Conservation (phyloP, 345 rosid genomes). For the Pugionium cornutum region DNA sequence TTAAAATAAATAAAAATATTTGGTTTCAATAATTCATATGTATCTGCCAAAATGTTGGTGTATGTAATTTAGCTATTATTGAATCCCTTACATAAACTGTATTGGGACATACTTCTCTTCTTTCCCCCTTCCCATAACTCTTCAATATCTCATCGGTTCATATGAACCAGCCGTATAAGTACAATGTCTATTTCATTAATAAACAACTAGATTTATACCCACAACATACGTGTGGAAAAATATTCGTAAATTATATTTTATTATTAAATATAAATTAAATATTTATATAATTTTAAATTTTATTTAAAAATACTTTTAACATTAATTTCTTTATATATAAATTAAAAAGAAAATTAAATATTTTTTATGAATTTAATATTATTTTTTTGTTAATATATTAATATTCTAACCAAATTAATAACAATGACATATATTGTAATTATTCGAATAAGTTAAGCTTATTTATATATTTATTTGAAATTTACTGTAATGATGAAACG, state of each 20-base stretch:
- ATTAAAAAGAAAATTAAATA: no score
- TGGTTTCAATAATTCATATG: constrained; percentile 21
- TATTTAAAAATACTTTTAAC: no score
- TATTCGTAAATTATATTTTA: constrained; percentile 24
- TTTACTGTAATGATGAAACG: no score
- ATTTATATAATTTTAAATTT: no score
- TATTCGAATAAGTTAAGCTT: no score
- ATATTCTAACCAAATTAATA: no score
- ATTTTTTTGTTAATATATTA: no score
- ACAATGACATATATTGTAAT: no score
- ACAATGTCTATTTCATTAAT: constrained; percentile 8
- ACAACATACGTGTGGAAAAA: constrained; percentile 11
- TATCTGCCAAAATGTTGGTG: constrained; percentile 15
- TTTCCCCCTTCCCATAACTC: constrained; percentile 34
- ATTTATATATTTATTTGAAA: no score
- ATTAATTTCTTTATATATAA: no score
- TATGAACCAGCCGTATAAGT: constrained; percentile 38
- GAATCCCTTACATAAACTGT: constrained; percentile 31
- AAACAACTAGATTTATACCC: not conserved
- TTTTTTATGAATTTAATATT: no score
- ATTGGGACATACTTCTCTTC: constrained; percentile 34
- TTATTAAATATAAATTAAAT: not conserved
- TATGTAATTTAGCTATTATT: constrained; percentile 24
- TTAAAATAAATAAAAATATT: not conserved
- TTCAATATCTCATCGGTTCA: constrained; percentile 28